Evolutionary conservation across 768 basidiomycete genomes (phyloP).

Genomic region (Mycena venus): DNA sequence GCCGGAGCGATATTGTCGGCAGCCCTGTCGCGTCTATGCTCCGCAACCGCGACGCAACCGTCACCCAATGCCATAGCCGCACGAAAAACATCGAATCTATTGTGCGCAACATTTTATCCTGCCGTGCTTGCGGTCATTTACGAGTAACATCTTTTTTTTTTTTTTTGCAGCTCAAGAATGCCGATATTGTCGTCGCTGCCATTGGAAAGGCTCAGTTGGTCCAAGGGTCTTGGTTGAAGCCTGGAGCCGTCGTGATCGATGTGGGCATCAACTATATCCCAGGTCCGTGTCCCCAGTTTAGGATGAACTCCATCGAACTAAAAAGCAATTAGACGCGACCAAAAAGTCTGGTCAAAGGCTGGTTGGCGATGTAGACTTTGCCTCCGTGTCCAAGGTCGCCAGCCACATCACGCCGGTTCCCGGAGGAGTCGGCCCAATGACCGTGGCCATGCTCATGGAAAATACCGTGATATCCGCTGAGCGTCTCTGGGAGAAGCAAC

Average conservation of each 20-base stretch:
- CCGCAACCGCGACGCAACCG: constrained; percentile 91
- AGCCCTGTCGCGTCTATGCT: constrained; percentile 95
- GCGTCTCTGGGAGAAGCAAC: constrained; percentile 80
- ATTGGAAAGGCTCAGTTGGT: constrained; percentile 94
- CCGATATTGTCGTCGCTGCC: constrained; percentile 97
- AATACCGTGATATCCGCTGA: constrained; percentile 91
- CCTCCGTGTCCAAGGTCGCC: constrained; percentile 80
- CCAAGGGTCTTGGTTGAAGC: constrained; percentile 95
- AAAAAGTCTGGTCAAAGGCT: constrained; percentile 97
- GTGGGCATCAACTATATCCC: constrained; percentile 98
- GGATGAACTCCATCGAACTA: neutral
- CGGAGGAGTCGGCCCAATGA: constrained; percentile 99
- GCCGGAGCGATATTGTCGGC: constrained; percentile 98
- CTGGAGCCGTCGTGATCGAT: constrained; percentile 95
- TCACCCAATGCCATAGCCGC: constrained; percentile 96
- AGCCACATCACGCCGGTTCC: constrained; percentile 97
- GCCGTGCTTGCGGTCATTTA: neutral
- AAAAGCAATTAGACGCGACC: constrained; percentile 70
- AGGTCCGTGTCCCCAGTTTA: constrained; percentile 58
- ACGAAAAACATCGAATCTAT: constrained; percentile 86
- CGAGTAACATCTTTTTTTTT: too few species aligned
- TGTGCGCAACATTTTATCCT: constrained; percentile 58
- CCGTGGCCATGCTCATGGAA: constrained; percentile 97
- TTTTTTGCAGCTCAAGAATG: constrained; percentile 74
- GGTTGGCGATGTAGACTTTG: constrained; percentile 95